These are phyloP conservation scores for Yamadazyma epiphylla DNA, from an alignment of 1,139 yeast genomes.

Conservation along the genomic window DNA sequence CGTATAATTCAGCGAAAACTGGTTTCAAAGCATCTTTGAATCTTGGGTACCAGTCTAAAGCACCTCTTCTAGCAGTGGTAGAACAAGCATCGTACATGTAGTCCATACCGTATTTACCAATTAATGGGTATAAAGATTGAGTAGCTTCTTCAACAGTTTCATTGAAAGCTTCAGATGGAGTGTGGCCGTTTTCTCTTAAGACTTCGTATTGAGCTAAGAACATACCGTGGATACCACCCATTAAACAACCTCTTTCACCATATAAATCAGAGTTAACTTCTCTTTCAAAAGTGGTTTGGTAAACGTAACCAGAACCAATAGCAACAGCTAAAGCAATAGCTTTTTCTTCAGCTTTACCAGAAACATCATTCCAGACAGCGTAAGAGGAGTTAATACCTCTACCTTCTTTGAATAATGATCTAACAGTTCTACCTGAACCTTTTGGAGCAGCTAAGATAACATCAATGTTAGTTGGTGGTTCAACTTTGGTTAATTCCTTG, in stretches of 20 bases:
- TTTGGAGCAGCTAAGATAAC: slow-evolving; percentile 99
- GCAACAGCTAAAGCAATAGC: slow-evolving; percentile 99
- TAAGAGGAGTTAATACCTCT: slow-evolving; percentile 99
- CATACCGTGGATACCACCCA: slow-evolving; percentile 99
- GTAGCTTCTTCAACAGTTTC: slow-evolving; percentile 99
- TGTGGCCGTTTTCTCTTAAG: slow-evolving; percentile 98
- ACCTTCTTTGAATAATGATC: slow-evolving; percentile 99
- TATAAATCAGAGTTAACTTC: slow-evolving; percentile 98
- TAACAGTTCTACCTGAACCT: slow-evolving; percentile 99
- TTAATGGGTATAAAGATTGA: slow-evolving; percentile 96
- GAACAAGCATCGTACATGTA: slow-evolving; percentile 99
- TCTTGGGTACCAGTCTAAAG: slow-evolving; percentile 99
- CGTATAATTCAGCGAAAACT: slow-evolving; percentile 93
- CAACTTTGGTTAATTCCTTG: slow-evolving; percentile 96
- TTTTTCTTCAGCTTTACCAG: slow-evolving; percentile 99
- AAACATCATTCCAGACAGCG: slow-evolving; percentile 98
- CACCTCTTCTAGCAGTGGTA: slow-evolving; percentile 99
- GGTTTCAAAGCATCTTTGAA: slow-evolving; percentile 99
- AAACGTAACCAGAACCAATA: slow-evolving; percentile 98
- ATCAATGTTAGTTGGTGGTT: slow-evolving; percentile 90
- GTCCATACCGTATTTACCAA: slow-evolving; percentile 99
- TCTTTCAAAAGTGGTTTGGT: slow-evolving; percentile 98
- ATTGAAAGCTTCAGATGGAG: slow-evolving; percentile 99
- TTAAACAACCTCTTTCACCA: slow-evolving; percentile 99
- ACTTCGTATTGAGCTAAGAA: slow-evolving; percentile 99